Base-by-base conservation (phyloP, 2,329 filamentous ascomycete genomes). In the Diaporthe humulicola region DNA sequence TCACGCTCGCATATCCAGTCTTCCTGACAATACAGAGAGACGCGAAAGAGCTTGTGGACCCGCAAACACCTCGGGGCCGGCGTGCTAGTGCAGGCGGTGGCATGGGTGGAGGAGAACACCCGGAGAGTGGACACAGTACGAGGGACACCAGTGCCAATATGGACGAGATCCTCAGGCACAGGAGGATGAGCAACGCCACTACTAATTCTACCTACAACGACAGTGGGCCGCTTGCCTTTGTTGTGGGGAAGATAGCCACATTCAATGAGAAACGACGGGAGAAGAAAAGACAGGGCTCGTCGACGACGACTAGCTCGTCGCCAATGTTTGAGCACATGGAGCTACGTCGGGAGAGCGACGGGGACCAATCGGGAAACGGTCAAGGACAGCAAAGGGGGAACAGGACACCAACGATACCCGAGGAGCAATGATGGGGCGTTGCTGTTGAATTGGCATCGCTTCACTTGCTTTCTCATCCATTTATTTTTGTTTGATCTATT, bases 21-120 rank as follows among this genome's bases (percentile, higher is more conserved):
- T 90, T 88, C 76, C 81, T 91, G 25, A 84, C 85, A 52, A 77
- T 85, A 36, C 82, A 86, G n/a, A 81, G 78, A 17, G 87, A 89
- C 74, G 90, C 87, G 0, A 85, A 85, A 74, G 66, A 40, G 5
- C 71, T 87, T 64, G 84, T 83, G 4, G 84, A 83, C 82, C 84
- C 64, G 19, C 38, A 64, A 7, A 36, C 66, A 15, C 25, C n/a
- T 10, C 17, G 33, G 5, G 58, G 58, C 25, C 38, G 54, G 25
- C 15, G 50, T 3, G 52, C 42, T 19, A 50, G 52, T 36, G 66
- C 57, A 9, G 74, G 70, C 7, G 66, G 64, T 14, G 73, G 70
- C 12, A 45, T 64, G 48, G 66, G 71, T 25, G 73, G 60, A 22
- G 61, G 66, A 8, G 70, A 71, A 9, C 48, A 40, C 4, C 57